phyloP scores from a whole-genome alignment of 2,329 filamentous ascomycete species.

The Beauveria medogensis region DNA sequence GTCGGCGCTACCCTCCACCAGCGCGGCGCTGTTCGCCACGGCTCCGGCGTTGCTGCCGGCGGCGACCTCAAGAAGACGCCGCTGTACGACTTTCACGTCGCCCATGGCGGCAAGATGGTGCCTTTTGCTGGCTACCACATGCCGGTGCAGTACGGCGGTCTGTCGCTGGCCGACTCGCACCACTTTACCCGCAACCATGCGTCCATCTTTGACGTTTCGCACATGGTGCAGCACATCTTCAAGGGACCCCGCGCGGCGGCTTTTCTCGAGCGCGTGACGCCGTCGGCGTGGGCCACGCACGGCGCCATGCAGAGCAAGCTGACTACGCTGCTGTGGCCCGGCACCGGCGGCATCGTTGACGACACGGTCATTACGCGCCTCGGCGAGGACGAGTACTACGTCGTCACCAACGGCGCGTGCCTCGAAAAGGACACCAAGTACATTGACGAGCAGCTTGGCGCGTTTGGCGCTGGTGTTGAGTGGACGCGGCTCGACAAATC shows the following conservation, averaged over 20 bases:
- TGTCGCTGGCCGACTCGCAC: constrained; percentile 77
- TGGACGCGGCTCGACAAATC: constrained; percentile 66
- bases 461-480: constrained; percentile 44
- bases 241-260: constrained; percentile 69
- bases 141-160: constrained; percentile 79
- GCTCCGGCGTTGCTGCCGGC: constrained; percentile 20
- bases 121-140: constrained; percentile 91
- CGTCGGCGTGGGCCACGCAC: constrained; percentile 60
- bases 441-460: constrained; percentile 59
- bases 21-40: constrained; percentile 18
- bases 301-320: constrained; percentile 65
- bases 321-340: constrained; percentile 72
- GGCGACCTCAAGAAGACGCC: constrained; percentile 53
- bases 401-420: constrained; percentile 92
- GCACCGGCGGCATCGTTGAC: constrained; percentile 85
- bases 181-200: constrained; percentile 80
- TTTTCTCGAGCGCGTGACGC: constrained; percentile 80
- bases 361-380: constrained; percentile 85
- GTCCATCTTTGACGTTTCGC: constrained; percentile 90
- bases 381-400: constrained; percentile 69
- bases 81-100: constrained; percentile 70
- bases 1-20: constrained; percentile 11
- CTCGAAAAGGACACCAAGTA: constrained; percentile 81
- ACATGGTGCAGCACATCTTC: constrained; percentile 91
- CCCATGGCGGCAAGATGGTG: constrained; percentile 83